These are phyloP conservation scores for Colletotrichum graminicola DNA, from an alignment of 2,329 filamentous ascomycete species.

Conservation along the genomic window DNA sequence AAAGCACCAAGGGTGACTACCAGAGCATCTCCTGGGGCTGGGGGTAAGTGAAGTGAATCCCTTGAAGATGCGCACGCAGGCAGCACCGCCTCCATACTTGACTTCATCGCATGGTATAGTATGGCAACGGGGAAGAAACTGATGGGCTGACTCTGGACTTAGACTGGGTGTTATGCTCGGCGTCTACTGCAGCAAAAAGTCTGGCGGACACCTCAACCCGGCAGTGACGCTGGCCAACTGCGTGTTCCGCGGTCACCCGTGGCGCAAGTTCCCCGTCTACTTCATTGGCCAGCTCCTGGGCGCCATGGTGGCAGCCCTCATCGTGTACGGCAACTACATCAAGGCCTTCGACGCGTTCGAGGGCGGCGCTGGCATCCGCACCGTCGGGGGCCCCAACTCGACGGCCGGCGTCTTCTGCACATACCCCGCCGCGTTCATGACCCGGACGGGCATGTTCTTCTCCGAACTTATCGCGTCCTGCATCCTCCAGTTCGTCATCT, in stretches of 20 bases:
- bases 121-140: not conserved
- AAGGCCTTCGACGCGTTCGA: constrained; percentile 75
- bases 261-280: constrained; percentile 78
- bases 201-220: constrained; percentile 76
- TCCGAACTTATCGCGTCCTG: constrained; percentile 77
- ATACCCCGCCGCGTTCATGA: constrained; percentile 76
- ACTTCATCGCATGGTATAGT: constrained; percentile 16
- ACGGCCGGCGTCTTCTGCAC: constrained; percentile 81
- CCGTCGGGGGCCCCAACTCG: constrained; percentile 69
- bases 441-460: constrained; percentile 76
- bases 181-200: constrained; percentile 74
- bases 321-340: constrained; percentile 72
- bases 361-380: constrained; percentile 70
- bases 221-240: constrained; percentile 79
- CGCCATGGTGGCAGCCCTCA: constrained; percentile 71
- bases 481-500: constrained; percentile 79
- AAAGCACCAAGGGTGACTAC: constrained; percentile 60
- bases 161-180: constrained; percentile 77
- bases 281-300: constrained; percentile 74
- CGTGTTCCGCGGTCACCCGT: constrained; percentile 75
- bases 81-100: constrained; percentile 6
- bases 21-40: constrained; percentile 64
- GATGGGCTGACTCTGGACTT: constrained; percentile 9
- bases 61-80: not conserved
- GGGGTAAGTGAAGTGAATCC: constrained; percentile 54